These are phyloP conservation scores for Gossypium raimondii DNA, from an alignment of 345 rosid species.

Conservation along the genomic window DNA sequence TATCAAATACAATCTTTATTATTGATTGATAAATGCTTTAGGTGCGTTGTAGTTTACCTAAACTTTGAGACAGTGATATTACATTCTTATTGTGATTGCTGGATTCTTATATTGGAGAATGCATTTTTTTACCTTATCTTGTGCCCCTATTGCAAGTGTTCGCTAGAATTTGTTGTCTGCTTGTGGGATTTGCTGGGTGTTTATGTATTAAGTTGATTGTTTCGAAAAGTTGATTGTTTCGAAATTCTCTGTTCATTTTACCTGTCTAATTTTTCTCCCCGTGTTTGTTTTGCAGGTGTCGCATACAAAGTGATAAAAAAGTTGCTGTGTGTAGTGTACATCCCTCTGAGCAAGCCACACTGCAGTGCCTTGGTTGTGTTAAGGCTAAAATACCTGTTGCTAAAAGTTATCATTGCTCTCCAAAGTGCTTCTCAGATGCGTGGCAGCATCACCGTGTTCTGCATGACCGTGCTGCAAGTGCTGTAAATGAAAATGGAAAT, in stretches of 20 bases:
- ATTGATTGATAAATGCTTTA: not conserved
- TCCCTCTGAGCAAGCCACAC: slow-evolving; percentile 81
- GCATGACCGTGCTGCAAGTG: slow-evolving; percentile 90
- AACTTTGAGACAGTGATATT: not conserved
- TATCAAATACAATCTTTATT: not conserved
- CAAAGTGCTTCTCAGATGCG: slow-evolving; percentile 91
- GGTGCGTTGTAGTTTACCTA: not conserved
- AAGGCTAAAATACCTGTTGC: slow-evolving; percentile 80
- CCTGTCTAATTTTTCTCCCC: not conserved
- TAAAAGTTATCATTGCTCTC: slow-evolving; percentile 89
- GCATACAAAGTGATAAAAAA: slow-evolving; percentile 88
- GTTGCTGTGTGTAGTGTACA: slow-evolving; percentile 86
- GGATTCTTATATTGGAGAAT: not conserved
- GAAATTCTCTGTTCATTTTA: not conserved
- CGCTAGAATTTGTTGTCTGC: not conserved
- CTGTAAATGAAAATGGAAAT: slow-evolving; percentile 73
- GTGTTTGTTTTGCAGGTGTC: slow-evolving; percentile 57
- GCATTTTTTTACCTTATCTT: not conserved
- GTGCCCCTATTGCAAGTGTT: not conserved
- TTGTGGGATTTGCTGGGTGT: slow-evolving; percentile 9
- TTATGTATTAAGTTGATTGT: not conserved
- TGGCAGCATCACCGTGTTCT: slow-evolving; percentile 98
- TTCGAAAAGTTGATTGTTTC: slow-evolving; percentile 4
- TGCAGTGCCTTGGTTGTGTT: slow-evolving; percentile 87
- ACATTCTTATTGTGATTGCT: not conserved